These are phyloP conservation scores for Fonsecaea pugnacius DNA, from an alignment of 2,329 filamentous ascomycete species.

Conservation along the genomic window DNA sequence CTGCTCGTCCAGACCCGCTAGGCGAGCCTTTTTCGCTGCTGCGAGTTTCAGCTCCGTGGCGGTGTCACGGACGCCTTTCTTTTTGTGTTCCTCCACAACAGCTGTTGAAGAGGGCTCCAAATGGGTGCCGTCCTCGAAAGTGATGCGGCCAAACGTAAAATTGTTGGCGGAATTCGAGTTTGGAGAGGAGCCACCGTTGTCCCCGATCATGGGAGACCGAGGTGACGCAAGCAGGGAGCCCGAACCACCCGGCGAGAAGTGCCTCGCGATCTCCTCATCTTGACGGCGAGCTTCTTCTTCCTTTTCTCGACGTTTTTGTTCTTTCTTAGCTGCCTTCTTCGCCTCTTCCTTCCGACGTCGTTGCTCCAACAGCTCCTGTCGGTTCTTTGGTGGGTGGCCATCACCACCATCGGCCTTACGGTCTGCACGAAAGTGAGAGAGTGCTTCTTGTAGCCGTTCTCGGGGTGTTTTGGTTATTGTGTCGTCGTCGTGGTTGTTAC, in stretches of 20 bases:
- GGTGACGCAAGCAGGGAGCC: slow-evolving; percentile 62
- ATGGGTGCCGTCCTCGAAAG: slow-evolving; percentile 82
- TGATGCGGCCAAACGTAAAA: slow-evolving; percentile 89
- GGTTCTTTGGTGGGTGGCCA: slow-evolving; percentile 79
- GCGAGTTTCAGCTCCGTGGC: slow-evolving; percentile 84
- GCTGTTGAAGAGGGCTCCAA: slow-evolving; percentile 70
- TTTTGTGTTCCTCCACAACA: slow-evolving; percentile 65
- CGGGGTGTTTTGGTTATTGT: slow-evolving; percentile 26
- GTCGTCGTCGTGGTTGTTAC: slow-evolving; percentile 11
- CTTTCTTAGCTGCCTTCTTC: slow-evolving; percentile 86
- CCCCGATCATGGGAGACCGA: slow-evolving; percentile 51
- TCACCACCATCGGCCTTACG: slow-evolving; percentile 86
- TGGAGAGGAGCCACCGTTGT: slow-evolving; percentile 16
- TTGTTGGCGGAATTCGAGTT: slow-evolving; percentile 56
- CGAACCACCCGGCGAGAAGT: slow-evolving; percentile 61
- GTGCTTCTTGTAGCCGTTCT: slow-evolving; percentile 77
- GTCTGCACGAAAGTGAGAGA: slow-evolving; percentile 80
- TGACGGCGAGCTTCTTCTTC: slow-evolving; percentile 72
- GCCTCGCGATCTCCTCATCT: slow-evolving; percentile 61
- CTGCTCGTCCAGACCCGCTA: slow-evolving; percentile 73
- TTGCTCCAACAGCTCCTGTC: slow-evolving; percentile 89
- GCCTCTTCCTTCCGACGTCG: slow-evolving; percentile 85
- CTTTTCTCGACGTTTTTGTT: slow-evolving; percentile 74
- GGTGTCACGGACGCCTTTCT: slow-evolving; percentile 81
- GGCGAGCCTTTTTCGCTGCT: slow-evolving; percentile 81